Evolutionary conservation across 2,329 filamentous ascomycete species (phyloP).

Genomic region (Colletotrichum coccodes): DNA sequence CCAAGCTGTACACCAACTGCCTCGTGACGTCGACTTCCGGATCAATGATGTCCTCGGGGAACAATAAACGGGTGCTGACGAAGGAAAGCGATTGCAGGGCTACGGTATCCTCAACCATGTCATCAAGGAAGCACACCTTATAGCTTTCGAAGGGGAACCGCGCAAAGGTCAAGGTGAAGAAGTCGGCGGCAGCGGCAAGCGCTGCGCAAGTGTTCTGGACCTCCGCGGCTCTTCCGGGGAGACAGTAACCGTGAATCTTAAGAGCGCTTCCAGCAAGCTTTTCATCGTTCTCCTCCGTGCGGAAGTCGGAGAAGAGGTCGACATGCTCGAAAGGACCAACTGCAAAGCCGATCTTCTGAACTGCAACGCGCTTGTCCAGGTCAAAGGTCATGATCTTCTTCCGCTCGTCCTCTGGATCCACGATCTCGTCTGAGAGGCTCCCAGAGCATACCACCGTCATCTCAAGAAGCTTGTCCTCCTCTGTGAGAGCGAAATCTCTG

Average conservation of each 20-base stretch:
- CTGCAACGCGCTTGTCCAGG: conserved; percentile 78
- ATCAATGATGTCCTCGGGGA: conserved; percentile 86
- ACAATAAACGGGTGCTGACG: conserved; percentile 87
- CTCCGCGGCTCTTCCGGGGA: conserved; percentile 84
- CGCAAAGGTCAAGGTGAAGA: conserved; percentile 87
- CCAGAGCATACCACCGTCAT: conserved; percentile 93
- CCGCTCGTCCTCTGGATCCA: conserved; percentile 79
- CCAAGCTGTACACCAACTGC: conserved; percentile 83
- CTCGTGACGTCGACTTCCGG: conserved; percentile 82
- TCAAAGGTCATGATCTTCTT: conserved; percentile 92
- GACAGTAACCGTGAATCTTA: conserved; percentile 89
- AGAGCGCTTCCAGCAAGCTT: conserved; percentile 89
- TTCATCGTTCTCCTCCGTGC: conserved; percentile 91
- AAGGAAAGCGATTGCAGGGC: conserved; percentile 86
- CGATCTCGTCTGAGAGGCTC: conserved; percentile 83
- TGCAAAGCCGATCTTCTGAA: conserved; percentile 92
- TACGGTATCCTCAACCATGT: conserved; percentile 79
- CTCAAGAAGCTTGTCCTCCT: conserved; percentile 88
- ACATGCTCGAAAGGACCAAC: conserved; percentile 96
- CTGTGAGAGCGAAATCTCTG: conserved; percentile 58
- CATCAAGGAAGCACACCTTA: conserved; percentile 94
- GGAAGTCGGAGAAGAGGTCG: conserved; percentile 84
- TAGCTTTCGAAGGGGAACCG: conserved; percentile 93
- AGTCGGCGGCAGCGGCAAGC: conserved; percentile 88
- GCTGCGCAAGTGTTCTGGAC: conserved; percentile 88